Conservation (phyloP, 1,284 basidiomycete species). For the Sparassis latifolia region DNA sequence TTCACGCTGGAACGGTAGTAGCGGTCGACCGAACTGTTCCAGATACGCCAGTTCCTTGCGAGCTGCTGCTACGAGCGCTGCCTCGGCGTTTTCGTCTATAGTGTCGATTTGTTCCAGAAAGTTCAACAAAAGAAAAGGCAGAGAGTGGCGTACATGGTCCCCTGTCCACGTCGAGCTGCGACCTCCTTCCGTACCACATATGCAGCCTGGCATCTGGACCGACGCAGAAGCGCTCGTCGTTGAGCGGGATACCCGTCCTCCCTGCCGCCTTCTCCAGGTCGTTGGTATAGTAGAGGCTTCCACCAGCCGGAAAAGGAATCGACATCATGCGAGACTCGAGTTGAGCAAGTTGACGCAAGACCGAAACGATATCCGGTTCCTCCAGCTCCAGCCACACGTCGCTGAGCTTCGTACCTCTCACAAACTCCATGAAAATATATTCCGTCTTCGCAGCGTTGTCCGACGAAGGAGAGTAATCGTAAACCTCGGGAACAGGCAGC, state of each 20-base stretch:
- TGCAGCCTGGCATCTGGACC: conserved; percentile 39
- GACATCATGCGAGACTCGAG: conserved; percentile 43
- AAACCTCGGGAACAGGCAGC: conserved; percentile 42
- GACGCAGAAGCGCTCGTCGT: conserved; percentile 39
- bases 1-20: conserved; percentile 38
- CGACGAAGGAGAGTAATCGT: conserved; percentile 40
- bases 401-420: conserved; percentile 36
- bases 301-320: conserved; percentile 40
- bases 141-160: conserved; percentile 42
- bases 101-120: conserved; percentile 22
- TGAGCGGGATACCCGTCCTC: conserved; percentile 27
- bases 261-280: conserved; percentile 35
- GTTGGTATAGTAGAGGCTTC: conserved; percentile 39
- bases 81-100: conserved; percentile 39
- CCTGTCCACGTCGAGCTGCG: conserved; percentile 38
- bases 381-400: conserved; percentile 37
- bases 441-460: conserved; percentile 44
- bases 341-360: conserved; percentile 37
- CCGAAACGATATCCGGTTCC: conserved; percentile 35
- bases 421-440: conserved; percentile 49
- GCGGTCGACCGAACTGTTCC: conserved; percentile 39
- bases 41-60: conserved; percentile 46
- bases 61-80: conserved; percentile 37
- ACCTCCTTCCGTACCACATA: conserved; percentile 43
- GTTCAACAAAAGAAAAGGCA: conserved; percentile 15